Base-by-base conservation (phyloP, 768 basidiomycete genomes). In the Gyrodon lividus region DNA sequence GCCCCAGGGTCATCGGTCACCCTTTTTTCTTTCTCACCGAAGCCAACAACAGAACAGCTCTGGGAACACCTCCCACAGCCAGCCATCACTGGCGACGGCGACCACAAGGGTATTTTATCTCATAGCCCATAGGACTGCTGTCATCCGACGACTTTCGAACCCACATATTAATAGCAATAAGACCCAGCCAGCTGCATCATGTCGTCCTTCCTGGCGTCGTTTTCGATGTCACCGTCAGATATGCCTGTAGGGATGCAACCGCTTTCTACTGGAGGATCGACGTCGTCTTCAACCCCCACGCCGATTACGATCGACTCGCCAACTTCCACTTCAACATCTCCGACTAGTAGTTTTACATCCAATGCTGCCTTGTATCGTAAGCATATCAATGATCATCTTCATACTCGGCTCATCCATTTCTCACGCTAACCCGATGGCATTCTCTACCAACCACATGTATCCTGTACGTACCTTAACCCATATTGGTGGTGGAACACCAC, bases 321-420 rank as follows among this genome's bases (percentile, higher is more conserved):
- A 12, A 33, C 37, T 20, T 13, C 51, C 6, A 30, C 37, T 9
- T 22, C 22, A 8, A 26, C 14, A 2, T 6, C 48, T 2, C 48
- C 28, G 4, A 43, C 53, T 8, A 43, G 28, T 8, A 43, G 28
- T n/a, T 26, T 59, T 6, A 45, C 60, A 2, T 34, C 49, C 6
- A 63, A 66, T 40, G 68, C 68, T 3, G 57, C 59, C 17, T 26
- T 68, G 46, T 68, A 68, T 44, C 44, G 66, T 68, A 55, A 70
- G 66, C 54, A 41, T 22, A 19, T 42, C 31, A 28, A 33, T 35
- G 20, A n/a, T 30, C 5, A 4, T 28, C 20, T 26, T 43, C 20
- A 24, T 39, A 7, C 34, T 51, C n/a, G 7, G n/a, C 35, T 38
- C 28, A 24, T 6, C 38, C 40, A 22, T 34, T 48, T 64, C 47